Percentiles rank a stretch among this genome's conserved stretches.
Evolutionary conservation across 2,329 filamentous ascomycete species (phyloP).

Genomic region (Aspergillus tanneri): DNA sequence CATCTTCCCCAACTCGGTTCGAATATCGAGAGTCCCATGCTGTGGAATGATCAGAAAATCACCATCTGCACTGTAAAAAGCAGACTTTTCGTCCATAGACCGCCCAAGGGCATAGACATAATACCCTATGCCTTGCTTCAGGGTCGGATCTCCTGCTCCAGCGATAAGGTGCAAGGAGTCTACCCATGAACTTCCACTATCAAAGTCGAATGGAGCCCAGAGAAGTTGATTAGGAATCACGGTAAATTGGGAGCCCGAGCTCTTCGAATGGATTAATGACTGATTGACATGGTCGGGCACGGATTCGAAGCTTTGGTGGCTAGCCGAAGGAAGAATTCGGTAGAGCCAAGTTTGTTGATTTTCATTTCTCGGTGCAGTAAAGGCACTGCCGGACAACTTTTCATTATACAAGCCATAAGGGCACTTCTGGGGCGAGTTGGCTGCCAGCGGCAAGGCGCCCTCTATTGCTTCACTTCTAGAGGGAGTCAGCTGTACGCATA

Average conservation of each 20-base stretch:
- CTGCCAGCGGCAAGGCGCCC: no score
- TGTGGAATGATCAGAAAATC: conserved; percentile 66
- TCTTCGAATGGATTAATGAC: no score
- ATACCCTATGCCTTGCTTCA: conserved; percentile 57
- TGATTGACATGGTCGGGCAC: conserved; percentile 41
- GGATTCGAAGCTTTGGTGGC: conserved; percentile 51
- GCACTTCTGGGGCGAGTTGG: no score
- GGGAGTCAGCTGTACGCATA: no score
- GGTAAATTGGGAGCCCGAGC: conserved; percentile 56
- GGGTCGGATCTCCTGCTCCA: conserved; percentile 57
- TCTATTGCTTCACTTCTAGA: no score
- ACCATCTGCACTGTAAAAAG: conserved; percentile 63
- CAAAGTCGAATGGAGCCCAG: conserved; percentile 59
- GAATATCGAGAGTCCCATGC: conserved; percentile 64
- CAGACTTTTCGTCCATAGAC: conserved; percentile 57
- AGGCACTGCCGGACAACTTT: conserved; percentile 59
- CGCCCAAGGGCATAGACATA: conserved; percentile 57
- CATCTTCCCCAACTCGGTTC: conserved; percentile 65
- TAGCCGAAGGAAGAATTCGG: conserved; percentile 56
- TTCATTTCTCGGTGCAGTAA: conserved; percentile 56
- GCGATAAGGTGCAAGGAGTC: conserved; percentile 59
- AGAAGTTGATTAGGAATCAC: conserved; percentile 57
- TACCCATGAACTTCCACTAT: conserved; percentile 47
- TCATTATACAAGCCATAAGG: conserved; percentile 38
- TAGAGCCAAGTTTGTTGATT: conserved; percentile 62